Percentiles rank a stretch among this genome's conserved stretches.
Conservation (phyloP, 441 rosid genomes). For the Erodium chrysanthum region DNA sequence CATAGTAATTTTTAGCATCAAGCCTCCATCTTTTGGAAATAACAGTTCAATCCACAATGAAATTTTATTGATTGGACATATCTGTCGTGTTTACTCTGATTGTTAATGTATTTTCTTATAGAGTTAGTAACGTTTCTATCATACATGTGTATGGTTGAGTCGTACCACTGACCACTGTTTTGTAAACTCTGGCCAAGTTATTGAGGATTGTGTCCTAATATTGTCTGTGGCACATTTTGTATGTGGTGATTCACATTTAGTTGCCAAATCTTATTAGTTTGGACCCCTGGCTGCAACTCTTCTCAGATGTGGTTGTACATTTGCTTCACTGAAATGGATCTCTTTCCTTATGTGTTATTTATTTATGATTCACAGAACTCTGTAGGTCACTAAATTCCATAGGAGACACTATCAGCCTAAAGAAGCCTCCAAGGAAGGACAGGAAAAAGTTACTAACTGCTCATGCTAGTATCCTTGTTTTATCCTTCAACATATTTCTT, state of each 20-base stretch:
- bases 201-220: neutral
- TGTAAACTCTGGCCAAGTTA: neutral
- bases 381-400: conserved; percentile 38
- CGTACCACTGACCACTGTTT: neutral
- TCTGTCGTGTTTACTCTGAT: neutral
- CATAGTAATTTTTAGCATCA: neutral
- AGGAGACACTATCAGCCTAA: conserved; percentile 26
- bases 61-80: neutral
- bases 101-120: neutral
- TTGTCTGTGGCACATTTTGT: neutral
- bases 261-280: conserved; percentile 14
- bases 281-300: neutral
- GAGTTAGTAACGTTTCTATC: neutral
- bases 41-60: neutral
- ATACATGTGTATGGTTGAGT: neutral
- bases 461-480: conserved; percentile 36
- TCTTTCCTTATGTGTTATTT: conserved; percentile 18
- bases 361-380: conserved; percentile 29
- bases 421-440: conserved; percentile 50
- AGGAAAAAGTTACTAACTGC: conserved; percentile 37
- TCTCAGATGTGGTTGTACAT: conserved; percentile 13
- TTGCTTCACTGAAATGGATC: conserved; percentile 29
- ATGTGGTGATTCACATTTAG: conserved; percentile 6
- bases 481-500: neutral
- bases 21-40: neutral